Base-by-base conservation (phyloP, 768 basidiomycete species). In the Lactarius hengduanensis region DNA sequence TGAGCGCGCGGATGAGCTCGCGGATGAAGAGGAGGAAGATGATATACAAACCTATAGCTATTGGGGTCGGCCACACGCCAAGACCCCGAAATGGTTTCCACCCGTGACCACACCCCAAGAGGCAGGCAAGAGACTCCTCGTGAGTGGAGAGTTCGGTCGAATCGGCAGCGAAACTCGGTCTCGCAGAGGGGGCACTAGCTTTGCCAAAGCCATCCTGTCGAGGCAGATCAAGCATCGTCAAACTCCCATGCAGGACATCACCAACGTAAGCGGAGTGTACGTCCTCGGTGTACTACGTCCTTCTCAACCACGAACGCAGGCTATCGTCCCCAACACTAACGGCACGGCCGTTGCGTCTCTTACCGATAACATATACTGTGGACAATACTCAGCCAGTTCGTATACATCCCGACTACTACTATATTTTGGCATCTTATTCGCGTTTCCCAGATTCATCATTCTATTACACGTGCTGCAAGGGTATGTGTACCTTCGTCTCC, bases 391-490 rank as follows among this genome's bases (percentile, higher is more conserved):
- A 13, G 81, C 82, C 71, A 89, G 91, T 90, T 67, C 58, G 72
- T 57, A 6, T 47, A 62, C 47, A 28, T 28, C 47, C 55, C 56
- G 41, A 41, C 61, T 22, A 41, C 61, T 22, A 11, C 47, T 58
- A 30, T 36, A 15, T 38, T 16, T 57, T 60, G 67, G 55, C 58
- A 64, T 59, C 58, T 47, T 41, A 62, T n/a, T 22, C 22, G 4
- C n/a, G 38, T 54, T 22, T 15, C 30, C 61, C 57, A 91, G 93
- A 94, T 73, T 90, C 92, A 0, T 87, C 90, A 0, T 96, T 97
- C 75, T 98, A 92, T 75, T 98, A 97, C 75, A 94, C 95, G 4
- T 96, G 95, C 71, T 87, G 85, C 55, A 89, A 91, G 83, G 91
- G 90, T 90, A 64, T 61, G 73, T 34, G 16, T 62, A 64, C 26